Conservation (phyloP, 2,329 filamentous ascomycete species). For the Botrytis byssoidea region DNA sequence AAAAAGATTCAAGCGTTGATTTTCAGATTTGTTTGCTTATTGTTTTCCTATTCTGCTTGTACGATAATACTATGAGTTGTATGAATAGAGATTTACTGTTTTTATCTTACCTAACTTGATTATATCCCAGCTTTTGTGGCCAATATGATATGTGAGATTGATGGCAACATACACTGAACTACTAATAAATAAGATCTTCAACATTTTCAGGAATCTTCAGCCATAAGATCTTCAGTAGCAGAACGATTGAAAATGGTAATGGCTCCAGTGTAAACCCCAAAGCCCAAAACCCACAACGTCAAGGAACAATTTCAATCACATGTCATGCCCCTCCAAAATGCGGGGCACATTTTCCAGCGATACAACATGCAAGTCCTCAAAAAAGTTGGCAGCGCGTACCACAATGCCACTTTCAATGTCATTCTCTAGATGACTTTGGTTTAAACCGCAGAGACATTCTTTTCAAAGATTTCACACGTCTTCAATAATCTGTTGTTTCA, state of each 20-base stretch:
- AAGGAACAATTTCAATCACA: not conserved
- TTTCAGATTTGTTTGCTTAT: not conserved
- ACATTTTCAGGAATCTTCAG: not conserved
- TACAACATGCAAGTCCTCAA: not conserved
- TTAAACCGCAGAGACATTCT: not conserved
- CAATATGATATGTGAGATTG: not conserved
- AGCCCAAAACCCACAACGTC: not conserved
- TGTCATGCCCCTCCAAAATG: constrained; percentile 10
- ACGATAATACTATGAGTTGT: constrained; percentile 1
- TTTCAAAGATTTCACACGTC: not conserved
- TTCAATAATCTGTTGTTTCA: not conserved
- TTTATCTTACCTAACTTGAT: not conserved
- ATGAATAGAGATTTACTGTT: not conserved
- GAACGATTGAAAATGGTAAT: not conserved
- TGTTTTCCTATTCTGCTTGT: not conserved
- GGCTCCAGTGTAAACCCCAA: not conserved
- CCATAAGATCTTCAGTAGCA: not conserved
- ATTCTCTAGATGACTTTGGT: not conserved
- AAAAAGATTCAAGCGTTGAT: not conserved
- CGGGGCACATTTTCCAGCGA: not conserved
- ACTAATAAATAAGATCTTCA: not conserved
- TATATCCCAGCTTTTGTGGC: not conserved
- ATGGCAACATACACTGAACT: not conserved
- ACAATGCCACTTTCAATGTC: not conserved
- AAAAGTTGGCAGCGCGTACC: constrained; percentile 13